phyloP scores from a whole-genome alignment of 23 red algal genomes.

The Gracilaria domingensis region DNA sequence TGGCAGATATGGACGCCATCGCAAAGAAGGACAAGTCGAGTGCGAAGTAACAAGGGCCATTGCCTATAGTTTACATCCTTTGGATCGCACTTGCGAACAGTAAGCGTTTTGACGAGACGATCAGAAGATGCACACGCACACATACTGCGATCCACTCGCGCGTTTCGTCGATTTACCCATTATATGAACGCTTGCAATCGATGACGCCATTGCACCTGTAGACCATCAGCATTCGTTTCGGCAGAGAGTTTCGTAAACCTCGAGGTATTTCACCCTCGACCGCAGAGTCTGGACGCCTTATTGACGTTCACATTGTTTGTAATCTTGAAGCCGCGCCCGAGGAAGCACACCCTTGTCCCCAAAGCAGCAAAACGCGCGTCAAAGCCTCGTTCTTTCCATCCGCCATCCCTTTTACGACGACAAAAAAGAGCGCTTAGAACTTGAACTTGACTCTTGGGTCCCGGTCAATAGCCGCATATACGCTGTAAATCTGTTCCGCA shows the following conservation, averaged over 20 bases:
- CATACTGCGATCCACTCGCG: neutral
- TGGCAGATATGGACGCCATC: slow-evolving; percentile 19
- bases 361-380: neutral
- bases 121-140: neutral
- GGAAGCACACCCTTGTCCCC: neutral
- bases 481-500: slow-evolving; percentile 88
- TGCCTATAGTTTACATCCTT: slow-evolving; percentile 15
- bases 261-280: neutral
- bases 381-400: neutral
- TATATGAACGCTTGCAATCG: neutral
- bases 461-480: slow-evolving; percentile 91
- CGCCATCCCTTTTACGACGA: neutral
- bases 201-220: neutral
- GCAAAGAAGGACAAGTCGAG: neutral
- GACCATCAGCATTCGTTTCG: neutral
- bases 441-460: slow-evolving; percentile 90
- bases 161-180: neutral
- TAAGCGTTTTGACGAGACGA: slow-evolving; percentile 27
- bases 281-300: neutral
- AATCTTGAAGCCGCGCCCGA: neutral
- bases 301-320: neutral
- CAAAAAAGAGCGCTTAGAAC: slow-evolving; percentile 65
- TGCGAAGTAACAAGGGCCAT: neutral
- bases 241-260: slow-evolving; percentile 1
- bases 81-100: neutral